These are phyloP conservation scores for Fraxinus platypoda DNA, from an alignment of 305 asterid genomes.

Conservation along the genomic window DNA sequence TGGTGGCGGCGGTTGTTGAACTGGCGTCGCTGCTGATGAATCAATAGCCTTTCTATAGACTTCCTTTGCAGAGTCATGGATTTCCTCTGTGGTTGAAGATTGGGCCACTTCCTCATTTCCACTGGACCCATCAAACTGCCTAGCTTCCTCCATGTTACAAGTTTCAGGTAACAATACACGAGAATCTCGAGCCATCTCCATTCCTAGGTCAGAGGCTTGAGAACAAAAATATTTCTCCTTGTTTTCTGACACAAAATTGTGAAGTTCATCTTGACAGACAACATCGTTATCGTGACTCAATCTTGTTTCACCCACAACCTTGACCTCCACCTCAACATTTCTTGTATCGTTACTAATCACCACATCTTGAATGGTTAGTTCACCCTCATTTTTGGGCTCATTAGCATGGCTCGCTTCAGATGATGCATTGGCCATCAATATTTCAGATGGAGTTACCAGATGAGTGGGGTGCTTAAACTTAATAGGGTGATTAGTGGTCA, in stretches of 20 bases:
- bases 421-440: conserved; percentile 72
- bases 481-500: conserved; percentile 43
- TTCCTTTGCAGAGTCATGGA: conserved; percentile 45
- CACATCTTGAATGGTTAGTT: conserved; percentile 58
- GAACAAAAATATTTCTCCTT: conserved; percentile 73
- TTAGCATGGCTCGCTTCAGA: conserved; percentile 53
- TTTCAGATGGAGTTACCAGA: conserved; percentile 87
- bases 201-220: conserved; percentile 82
- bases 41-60: conserved; percentile 39
- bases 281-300: conserved; percentile 47
- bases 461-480: conserved; percentile 94
- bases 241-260: conserved; percentile 50
- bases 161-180: conserved; percentile 58
- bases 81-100: conserved; percentile 46
- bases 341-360: conserved; percentile 44
- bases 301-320: conserved; percentile 65
- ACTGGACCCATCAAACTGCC: conserved; percentile 50
- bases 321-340: conserved; percentile 64
- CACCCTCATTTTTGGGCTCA: conserved; percentile 59
- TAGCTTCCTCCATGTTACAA: conserved; percentile 52
- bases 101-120: conserved; percentile 43
- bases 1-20: conserved; percentile 48
- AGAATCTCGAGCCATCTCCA: conserved; percentile 73
- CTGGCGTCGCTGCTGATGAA: conserved; percentile 33
- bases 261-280: conserved; percentile 53